Conservation (phyloP, 75 land plant genomes). For the Chamaecyparis obtusa region DNA sequence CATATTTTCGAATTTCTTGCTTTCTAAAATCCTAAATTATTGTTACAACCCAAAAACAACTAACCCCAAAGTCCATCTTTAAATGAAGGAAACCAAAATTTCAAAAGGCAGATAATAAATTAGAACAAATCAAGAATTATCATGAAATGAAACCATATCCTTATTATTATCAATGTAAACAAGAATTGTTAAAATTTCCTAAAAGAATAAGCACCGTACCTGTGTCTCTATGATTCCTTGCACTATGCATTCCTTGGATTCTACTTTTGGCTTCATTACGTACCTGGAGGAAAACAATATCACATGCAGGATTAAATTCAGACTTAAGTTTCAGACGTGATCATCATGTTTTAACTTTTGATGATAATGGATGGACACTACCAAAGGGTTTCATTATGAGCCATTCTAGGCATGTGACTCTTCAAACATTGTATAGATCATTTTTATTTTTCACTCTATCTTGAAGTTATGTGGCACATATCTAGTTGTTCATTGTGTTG, state of each 20-base stretch:
- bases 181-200: too few relatives aligned
- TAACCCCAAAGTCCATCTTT: background rate
- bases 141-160: too few relatives aligned
- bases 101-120: background rate
- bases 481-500: background rate
- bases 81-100: background rate
- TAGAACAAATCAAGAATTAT: too few relatives aligned
- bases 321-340: background rate
- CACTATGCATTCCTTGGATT: slow-evolving; percentile 13
- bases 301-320: background rate
- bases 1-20: background rate
- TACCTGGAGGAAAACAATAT: slow-evolving; percentile 4
- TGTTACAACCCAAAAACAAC: background rate
- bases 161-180: too few relatives aligned
- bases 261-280: slow-evolving; percentile 12
- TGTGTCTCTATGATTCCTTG: slow-evolving; percentile 15
- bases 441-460: background rate
- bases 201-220: background rate
- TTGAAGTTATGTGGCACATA: background rate
- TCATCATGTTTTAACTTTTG: background rate
- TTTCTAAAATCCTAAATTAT: background rate
- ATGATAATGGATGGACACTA: background rate
- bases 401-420: background rate
- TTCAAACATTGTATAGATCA: background rate
- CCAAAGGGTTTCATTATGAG: background rate